These are phyloP conservation scores for Trypanosoma grayi DNA, from an alignment of 208 protist genomes.

Conservation along the genomic window DNA sequence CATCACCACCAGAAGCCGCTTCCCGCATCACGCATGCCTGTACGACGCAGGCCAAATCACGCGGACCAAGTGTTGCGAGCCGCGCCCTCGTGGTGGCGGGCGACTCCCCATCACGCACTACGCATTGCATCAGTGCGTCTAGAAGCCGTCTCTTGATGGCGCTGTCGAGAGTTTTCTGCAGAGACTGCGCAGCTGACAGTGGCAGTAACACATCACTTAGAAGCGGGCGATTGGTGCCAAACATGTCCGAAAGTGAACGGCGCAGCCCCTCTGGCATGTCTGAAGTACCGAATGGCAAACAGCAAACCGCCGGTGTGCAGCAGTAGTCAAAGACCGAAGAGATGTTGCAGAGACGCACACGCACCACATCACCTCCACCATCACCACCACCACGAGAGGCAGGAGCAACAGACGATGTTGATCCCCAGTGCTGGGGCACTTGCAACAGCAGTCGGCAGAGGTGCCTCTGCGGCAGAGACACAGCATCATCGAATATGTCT, in stretches of 20 bases:
- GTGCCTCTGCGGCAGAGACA: slow-evolving; percentile 5
- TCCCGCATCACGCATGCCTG: not conserved
- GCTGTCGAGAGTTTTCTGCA: not conserved
- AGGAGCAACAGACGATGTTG: not conserved
- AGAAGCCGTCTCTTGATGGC: slow-evolving; percentile 11
- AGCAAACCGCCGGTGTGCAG: not conserved
- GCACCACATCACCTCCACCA: not conserved
- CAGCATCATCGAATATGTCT: slow-evolving; percentile 12
- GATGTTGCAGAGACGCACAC: slow-evolving; percentile 15
- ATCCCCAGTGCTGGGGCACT: slow-evolving; percentile 15
- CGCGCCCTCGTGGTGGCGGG: slow-evolving; percentile 18
- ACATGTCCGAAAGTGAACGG: slow-evolving; percentile 3
- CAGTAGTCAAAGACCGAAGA: slow-evolving; percentile 28
- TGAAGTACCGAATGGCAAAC: not conserved
- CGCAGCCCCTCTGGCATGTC: not conserved
- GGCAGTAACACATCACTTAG: slow-evolving; percentile 25
- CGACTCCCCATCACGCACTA: slow-evolving; percentile 15
- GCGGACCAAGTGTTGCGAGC: slow-evolving; percentile 18
- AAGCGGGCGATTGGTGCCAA: slow-evolving; percentile 18
- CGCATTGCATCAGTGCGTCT: slow-evolving; percentile 22
- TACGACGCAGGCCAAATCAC: slow-evolving; percentile 22
- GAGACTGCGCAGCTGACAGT: not conserved
- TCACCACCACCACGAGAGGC: no score
- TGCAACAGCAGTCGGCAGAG: slow-evolving; percentile 22
- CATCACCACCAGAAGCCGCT: not conserved